Evolutionary conservation across 2,329 filamentous ascomycete genomes (phyloP).

Genomic region (Colletotrichum musae): DNA sequence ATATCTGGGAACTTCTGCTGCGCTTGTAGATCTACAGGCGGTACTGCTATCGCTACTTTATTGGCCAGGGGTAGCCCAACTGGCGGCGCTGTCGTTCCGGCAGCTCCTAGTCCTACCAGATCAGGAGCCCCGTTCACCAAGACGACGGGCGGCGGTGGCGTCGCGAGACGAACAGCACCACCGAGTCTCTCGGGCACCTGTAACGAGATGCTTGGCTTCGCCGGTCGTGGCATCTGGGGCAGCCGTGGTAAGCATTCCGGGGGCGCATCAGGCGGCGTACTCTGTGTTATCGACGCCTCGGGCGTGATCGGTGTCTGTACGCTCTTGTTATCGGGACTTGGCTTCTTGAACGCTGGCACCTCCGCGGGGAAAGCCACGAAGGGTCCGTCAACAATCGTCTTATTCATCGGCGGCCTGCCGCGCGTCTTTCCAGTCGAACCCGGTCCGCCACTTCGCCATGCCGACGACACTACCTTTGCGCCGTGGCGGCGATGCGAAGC

Average conservation of each 20-base stretch:
- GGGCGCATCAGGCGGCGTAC: slow-evolving; percentile 11
- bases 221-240: slow-evolving; percentile 44
- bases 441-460: slow-evolving; percentile 81
- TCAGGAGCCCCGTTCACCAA: slow-evolving; percentile 63
- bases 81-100: background rate
- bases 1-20: slow-evolving; percentile 13
- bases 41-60: background rate
- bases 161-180: slow-evolving; percentile 74
- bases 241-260: slow-evolving; percentile 4
- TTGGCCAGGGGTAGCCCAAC: background rate
- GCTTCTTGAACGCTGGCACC: slow-evolving; percentile 65
- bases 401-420: slow-evolving; percentile 83
- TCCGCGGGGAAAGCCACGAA: slow-evolving; percentile 78
- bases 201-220: slow-evolving; percentile 56
- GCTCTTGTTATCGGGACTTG: slow-evolving; percentile 50
- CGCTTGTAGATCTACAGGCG: slow-evolving; percentile 7
- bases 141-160: slow-evolving; percentile 66
- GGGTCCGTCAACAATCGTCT: slow-evolving; percentile 71
- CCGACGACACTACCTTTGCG: slow-evolving; percentile 88
- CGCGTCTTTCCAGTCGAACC: slow-evolving; percentile 77
- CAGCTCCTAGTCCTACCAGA: slow-evolving; percentile 29
- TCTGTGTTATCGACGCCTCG: slow-evolving; percentile 17
- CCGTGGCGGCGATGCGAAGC: slow-evolving; percentile 77
- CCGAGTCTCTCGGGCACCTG: slow-evolving; percentile 67
- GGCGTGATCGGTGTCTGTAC: slow-evolving; percentile 48